These are phyloP conservation scores for Bipolaris bicolor DNA, from an alignment of 2,329 filamentous ascomycete genomes.

Conservation along the genomic window DNA sequence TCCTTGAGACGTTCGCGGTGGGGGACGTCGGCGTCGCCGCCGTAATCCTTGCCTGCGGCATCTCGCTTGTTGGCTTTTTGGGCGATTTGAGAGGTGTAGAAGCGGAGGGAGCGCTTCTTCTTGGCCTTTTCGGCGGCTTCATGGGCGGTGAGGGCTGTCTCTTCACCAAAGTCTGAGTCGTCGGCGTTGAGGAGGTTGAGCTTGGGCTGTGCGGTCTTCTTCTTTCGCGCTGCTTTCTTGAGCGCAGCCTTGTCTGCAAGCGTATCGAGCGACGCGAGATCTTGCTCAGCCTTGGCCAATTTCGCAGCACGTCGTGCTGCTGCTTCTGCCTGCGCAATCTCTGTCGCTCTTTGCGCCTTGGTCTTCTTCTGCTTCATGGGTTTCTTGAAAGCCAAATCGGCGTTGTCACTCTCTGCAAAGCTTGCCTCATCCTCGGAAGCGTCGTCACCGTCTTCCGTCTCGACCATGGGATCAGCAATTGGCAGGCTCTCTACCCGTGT, in stretches of 20 bases:
- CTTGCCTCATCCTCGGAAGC: slow-evolving; percentile 45
- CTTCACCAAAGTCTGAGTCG: slow-evolving; percentile 92
- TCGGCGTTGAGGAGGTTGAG: slow-evolving; percentile 58
- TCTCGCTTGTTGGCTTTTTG: slow-evolving; percentile 90
- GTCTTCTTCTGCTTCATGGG: slow-evolving; percentile 52
- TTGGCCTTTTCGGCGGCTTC: slow-evolving; percentile 85
- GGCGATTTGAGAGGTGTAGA: slow-evolving; percentile 97
- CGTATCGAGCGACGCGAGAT: slow-evolving; percentile 72
- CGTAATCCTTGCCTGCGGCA: slow-evolving; percentile 72
- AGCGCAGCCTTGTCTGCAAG: slow-evolving; percentile 60
- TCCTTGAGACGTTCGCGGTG: slow-evolving; percentile 88
- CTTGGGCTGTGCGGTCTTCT: slow-evolving; percentile 32
- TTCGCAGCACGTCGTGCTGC: slow-evolving; percentile 61
- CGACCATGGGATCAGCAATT: slow-evolving; percentile 53
- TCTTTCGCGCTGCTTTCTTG: slow-evolving; percentile 56
- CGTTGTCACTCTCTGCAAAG: slow-evolving; percentile 37
- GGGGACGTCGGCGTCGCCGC: slow-evolving; percentile 82
- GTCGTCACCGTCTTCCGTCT: slow-evolving; percentile 40
- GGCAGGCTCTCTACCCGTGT: slow-evolving; percentile 71
- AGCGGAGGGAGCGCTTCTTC: slow-evolving; percentile 90
- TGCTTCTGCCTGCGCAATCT: slow-evolving; percentile 61
- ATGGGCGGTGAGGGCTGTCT: slow-evolving; percentile 75
- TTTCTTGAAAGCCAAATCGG: slow-evolving; percentile 42
- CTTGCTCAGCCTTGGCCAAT: slow-evolving; percentile 67
- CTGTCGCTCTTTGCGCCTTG: slow-evolving; percentile 57